Evolutionary conservation across 805 yeast species (phyloP).

Genomic region (Yarrowia sp.): DNA sequence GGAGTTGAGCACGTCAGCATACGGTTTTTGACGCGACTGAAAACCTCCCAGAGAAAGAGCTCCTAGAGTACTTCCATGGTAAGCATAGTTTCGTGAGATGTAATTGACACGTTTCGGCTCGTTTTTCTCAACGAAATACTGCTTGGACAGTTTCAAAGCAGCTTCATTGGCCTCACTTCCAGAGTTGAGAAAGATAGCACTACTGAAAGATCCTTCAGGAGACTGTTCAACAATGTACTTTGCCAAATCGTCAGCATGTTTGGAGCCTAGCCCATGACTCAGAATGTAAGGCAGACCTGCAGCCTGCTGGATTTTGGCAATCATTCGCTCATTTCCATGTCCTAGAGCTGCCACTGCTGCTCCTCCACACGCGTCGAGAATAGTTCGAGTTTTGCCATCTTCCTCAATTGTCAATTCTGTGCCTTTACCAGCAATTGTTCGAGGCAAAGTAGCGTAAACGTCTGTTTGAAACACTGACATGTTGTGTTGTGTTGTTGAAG

Average conservation of each 20-base stretch:
- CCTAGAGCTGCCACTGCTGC: conserved; percentile 17
- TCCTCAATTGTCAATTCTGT: conserved; percentile 4
- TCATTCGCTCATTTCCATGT: not conserved
- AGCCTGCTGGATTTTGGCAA: not conserved
- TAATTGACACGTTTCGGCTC: conserved; percentile 44
- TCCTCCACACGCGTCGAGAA: conserved; percentile 19
- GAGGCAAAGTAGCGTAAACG: not conserved
- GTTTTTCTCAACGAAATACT: conserved; percentile 47
- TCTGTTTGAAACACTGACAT: conserved; percentile 15
- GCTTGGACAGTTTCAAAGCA: conserved; percentile 55
- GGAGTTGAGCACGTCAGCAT: not conserved
- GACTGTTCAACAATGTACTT: conserved; percentile 1
- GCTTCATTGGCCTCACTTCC: conserved; percentile 67
- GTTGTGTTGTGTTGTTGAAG: not conserved
- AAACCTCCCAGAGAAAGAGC: conserved; percentile 7
- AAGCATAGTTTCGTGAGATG: conserved; percentile 47
- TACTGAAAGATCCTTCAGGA: not conserved
- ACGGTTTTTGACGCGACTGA: not conserved
- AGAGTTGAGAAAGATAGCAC: not conserved
- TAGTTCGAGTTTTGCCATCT: not conserved
- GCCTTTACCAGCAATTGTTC: not conserved
- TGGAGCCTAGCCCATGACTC: not conserved
- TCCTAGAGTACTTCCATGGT: conserved; percentile 49
- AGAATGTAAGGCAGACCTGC: conserved; percentile 6
- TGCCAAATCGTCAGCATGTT: conserved; percentile 5